A percentile compares a stretch with the other conserved stretches of the same genome.
These are phyloP conservation scores for Spinellus fusiger DNA, from an alignment of 192 early-diverging fungal genomes.

Conservation along the genomic window DNA sequence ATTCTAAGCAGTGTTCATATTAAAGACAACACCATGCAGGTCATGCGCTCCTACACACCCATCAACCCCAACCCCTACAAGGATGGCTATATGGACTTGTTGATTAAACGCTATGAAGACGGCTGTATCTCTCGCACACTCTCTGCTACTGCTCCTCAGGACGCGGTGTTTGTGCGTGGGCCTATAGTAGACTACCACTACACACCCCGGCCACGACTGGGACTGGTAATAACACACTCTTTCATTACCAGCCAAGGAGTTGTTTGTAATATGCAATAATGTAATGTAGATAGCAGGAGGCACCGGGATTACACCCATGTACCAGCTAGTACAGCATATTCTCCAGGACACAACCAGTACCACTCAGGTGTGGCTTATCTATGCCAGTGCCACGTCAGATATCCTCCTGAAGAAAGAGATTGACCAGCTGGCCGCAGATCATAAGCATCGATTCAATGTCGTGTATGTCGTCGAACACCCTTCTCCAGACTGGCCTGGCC, in stretches of 20 bases:
- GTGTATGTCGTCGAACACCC: constrained; percentile 43
- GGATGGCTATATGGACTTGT: constrained; percentile 51
- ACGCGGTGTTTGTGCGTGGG: constrained; percentile 59
- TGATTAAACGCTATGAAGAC: constrained; percentile 59
- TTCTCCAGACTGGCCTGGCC: constrained; percentile 24
- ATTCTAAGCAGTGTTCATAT: constrained; percentile 56
- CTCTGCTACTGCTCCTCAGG: constrained; percentile 43
- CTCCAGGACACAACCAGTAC: constrained; percentile 37
- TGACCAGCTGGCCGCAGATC: constrained; percentile 38
- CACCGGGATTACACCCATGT: constrained; percentile 74
- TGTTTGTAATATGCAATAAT: background rate
- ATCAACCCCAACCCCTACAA: constrained; percentile 39
- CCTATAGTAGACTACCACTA: constrained; percentile 53
- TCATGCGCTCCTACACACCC: constrained; percentile 65
- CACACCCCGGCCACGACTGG: constrained; percentile 28
- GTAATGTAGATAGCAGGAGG: constrained; percentile 62
- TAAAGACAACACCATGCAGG: constrained; percentile 67
- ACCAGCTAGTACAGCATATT: constrained; percentile 50
- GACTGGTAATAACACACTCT: constrained; percentile 51
- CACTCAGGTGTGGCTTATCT: constrained; percentile 45
- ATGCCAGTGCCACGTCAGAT: constrained; percentile 40
- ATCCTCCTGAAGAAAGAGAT: constrained; percentile 51
- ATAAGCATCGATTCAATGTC: constrained; percentile 38
- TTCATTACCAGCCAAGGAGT: background rate
- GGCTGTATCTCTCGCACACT: constrained; percentile 64